Percentiles rank a stretch among this genome's conserved stretches.
Evolutionary conservation across 768 basidiomycete species (phyloP).

Genomic region (Clathrus columnatus): DNA sequence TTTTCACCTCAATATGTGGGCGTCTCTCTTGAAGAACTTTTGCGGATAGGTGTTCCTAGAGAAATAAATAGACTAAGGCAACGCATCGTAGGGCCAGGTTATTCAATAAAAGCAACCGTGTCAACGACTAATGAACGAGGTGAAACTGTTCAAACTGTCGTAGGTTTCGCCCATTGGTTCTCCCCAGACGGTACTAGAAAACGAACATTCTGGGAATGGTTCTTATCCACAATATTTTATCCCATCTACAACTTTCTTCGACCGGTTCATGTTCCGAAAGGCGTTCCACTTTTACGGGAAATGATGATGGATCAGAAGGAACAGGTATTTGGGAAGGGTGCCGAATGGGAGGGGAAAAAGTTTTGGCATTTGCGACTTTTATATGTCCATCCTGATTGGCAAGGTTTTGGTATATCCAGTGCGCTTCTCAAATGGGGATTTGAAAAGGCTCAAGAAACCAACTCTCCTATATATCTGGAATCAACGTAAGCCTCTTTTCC

Average conservation of each 20-base stretch:
- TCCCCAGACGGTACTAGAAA: neutral
- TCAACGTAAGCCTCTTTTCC: conserved; percentile 5
- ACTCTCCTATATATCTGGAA: conserved; percentile 1
- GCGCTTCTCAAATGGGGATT: conserved; percentile 8
- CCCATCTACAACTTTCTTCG: neutral
- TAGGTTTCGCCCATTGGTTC: neutral
- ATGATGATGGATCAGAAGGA: neutral
- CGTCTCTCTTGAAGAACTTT: neutral
- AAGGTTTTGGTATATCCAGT: neutral
- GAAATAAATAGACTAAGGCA: neutral
- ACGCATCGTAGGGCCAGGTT: neutral
- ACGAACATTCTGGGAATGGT: conserved; percentile 9
- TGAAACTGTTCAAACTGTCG: neutral
- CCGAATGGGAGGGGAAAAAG: neutral
- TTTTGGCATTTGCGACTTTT: conserved; percentile 8
- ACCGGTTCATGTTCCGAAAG: neutral
- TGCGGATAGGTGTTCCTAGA: neutral
- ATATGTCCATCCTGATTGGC: conserved; percentile 7
- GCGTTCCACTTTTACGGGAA: neutral
- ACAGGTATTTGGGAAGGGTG: conserved; percentile 2
- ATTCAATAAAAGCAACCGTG: neutral
- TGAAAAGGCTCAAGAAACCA: neutral
- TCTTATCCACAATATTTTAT: neutral
- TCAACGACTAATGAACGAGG: neutral
- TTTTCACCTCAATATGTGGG: neutral